Evolutionary conservation across 2,329 filamentous ascomycete species (phyloP).

Genomic region (Colletotrichum graminicola): DNA sequence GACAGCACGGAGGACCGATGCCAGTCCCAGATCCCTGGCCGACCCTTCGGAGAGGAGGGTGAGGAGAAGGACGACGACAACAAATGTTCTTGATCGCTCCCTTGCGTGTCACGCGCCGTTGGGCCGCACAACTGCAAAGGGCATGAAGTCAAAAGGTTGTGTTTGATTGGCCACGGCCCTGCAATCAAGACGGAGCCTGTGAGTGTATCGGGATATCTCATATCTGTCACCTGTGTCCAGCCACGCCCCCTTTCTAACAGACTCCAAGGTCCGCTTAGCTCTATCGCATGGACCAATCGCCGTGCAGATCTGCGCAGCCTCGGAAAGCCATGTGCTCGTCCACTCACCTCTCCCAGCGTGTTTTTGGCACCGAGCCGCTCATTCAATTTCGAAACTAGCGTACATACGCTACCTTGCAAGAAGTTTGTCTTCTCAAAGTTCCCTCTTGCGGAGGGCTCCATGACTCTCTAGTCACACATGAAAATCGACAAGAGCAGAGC

Average conservation of each 20-base stretch:
- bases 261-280: constrained; percentile 3
- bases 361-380: constrained; percentile 16
- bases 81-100: constrained; percentile 10
- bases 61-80: neutral
- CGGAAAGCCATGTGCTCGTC: neutral
- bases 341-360: constrained; percentile 3
- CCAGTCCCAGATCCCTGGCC: constrained; percentile 28
- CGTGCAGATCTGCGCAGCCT: neutral
- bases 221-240: neutral
- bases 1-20: constrained; percentile 27
- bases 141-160: neutral
- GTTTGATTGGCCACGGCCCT: constrained; percentile 20
- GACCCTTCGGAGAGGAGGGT: constrained; percentile 14
- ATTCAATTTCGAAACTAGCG: constrained; percentile 2
- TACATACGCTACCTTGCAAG: constrained; percentile 14
- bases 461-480: neutral
- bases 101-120: constrained; percentile 1
- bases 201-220: too few species aligned
- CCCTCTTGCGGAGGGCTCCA: constrained; percentile 1
- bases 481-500: neutral
- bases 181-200: constrained; percentile 14
- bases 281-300: constrained; percentile 13
- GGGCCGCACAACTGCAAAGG: neutral
- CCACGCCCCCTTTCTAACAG: constrained; percentile 21
- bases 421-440: constrained; percentile 7